Evolutionary conservation across 73 alveolate genomes (phyloP), one percentile per base, ranked within the genome.

Genomic region (Symbiodinium pilosum): DNA sequence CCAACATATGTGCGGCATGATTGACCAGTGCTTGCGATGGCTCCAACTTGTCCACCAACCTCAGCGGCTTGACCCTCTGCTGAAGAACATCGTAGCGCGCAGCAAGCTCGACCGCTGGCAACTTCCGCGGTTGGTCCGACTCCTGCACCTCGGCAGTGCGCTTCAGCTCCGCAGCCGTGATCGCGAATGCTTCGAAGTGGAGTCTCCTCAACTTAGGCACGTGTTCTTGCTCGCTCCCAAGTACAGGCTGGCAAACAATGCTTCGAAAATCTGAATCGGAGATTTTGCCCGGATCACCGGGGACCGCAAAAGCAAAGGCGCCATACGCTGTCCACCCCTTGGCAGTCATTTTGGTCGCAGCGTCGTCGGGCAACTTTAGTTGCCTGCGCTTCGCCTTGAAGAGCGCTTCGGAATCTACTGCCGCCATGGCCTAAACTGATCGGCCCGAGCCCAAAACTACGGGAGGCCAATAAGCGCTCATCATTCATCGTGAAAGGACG

Each of bases 251-350:
- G 36, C 21, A 1, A 4, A 84, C 92, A 20, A 14, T 36, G 0
- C 28, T 0, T 4, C 7, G 24, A 42, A 84, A 84, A 7, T 9
- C 71, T 14, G 39, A 41, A 16, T 84, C 92, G 6, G 42, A 0
- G 43, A 41, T 39, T 34, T 4, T 11, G 0, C 41, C 88, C 8
- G 88, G 88, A 0, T 28, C 30, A 30, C 64, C 28, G 6, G 88
- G 43, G 59, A 8, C 28, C 0, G 39, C 2, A 38, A 81, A 81
- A 32, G 88, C 88, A 40, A 38, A 81, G 88, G 40, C 43, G 38
- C 92, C 92, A 43, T 43, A 84, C 26, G 92, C 30, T 1, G 42
- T 4, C 92, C 92, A 84, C 2, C 92, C 92, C 92, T 43, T 84
- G 5, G 34, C 34, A 28, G 11, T 26, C 1, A 84, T 30, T 28